Evolutionary conservation across 1,284 basidiomycete genomes (phyloP).

Genomic region (Ustilago cynodontis): DNA sequence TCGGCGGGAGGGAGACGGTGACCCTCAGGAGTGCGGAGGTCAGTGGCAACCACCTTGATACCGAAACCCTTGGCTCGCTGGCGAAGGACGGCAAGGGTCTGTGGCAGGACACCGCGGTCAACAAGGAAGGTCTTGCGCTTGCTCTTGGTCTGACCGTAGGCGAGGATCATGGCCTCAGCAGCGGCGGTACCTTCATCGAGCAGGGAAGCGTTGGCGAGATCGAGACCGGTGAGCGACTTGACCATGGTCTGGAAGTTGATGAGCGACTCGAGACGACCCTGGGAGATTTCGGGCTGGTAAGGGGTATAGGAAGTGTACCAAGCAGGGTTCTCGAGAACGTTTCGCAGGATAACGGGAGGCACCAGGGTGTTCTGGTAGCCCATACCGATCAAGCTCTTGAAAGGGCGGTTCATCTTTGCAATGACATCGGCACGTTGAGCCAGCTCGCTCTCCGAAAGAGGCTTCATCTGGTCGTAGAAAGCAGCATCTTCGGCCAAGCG

Average conservation of each 20-base stretch:
- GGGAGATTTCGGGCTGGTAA: slow-evolving; percentile 87
- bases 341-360: slow-evolving; percentile 67
- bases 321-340: slow-evolving; percentile 87
- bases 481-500: slow-evolving; percentile 76
- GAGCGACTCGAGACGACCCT: slow-evolving; percentile 92
- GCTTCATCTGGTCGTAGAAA: slow-evolving; percentile 73
- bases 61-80: slow-evolving; percentile 68
- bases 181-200: slow-evolving; percentile 69
- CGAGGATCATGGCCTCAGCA: slow-evolving; percentile 69
- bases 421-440: slow-evolving; percentile 81
- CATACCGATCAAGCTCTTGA: slow-evolving; percentile 97
- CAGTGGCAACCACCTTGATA: slow-evolving; percentile 61
- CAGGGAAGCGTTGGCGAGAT: slow-evolving; percentile 75
- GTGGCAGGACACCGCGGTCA: slow-evolving; percentile 65
- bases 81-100: slow-evolving; percentile 67
- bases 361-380: slow-evolving; percentile 80
- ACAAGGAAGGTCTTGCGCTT: slow-evolving; percentile 67
- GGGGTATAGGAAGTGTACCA: slow-evolving; percentile 99
- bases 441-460: slow-evolving; percentile 89
- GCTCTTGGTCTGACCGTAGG: slow-evolving; percentile 56
- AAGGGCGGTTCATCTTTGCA: slow-evolving; percentile 81
- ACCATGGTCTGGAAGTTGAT: slow-evolving; percentile 98
- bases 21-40: slow-evolving; percentile 60
- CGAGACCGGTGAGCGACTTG: slow-evolving; percentile 91
- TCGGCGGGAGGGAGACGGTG: slow-evolving; percentile 60